Evolutionary conservation across 2,329 filamentous ascomycete genomes (phyloP).

Genomic region (Ceratocystis colombiana): DNA sequence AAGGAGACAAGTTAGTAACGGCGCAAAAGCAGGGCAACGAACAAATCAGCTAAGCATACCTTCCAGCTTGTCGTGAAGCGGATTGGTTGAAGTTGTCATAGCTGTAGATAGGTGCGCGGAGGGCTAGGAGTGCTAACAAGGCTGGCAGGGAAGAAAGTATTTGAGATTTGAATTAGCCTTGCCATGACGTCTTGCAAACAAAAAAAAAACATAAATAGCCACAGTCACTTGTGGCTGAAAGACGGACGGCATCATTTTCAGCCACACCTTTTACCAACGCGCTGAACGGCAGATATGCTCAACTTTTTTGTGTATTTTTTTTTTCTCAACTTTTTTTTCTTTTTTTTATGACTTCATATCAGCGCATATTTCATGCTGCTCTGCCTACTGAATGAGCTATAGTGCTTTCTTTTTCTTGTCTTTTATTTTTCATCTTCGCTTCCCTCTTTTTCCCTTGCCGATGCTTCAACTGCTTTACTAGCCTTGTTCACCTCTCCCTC

Average conservation of each 20-base stretch:
- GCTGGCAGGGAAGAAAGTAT: not conserved
- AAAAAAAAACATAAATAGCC: not conserved
- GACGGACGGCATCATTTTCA: too few relatives aligned
- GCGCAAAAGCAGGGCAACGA: not conserved
- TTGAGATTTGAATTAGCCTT: too few relatives aligned
- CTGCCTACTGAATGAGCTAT: not conserved
- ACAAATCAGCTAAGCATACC: not conserved
- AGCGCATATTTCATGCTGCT: not conserved
- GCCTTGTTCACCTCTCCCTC: not conserved
- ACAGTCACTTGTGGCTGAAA: not conserved
- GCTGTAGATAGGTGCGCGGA: not conserved
- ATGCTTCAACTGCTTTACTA: not conserved
- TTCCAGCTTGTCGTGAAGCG: constrained; percentile 18
- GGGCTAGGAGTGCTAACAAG: not conserved
- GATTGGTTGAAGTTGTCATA: constrained; percentile 9
- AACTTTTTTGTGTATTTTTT: not conserved
- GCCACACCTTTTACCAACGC: not conserved
- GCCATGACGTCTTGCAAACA: not conserved
- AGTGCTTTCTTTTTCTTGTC: not conserved
- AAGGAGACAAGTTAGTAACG: not conserved
- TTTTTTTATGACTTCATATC: not conserved
- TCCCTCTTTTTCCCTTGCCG: not conserved
- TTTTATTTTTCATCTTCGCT: not conserved
- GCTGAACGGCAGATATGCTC: not conserved
- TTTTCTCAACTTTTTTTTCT: not conserved